Base-by-base conservation (phyloP, 352 stramenopile species). In the Globisporangium cederbergense region DNA sequence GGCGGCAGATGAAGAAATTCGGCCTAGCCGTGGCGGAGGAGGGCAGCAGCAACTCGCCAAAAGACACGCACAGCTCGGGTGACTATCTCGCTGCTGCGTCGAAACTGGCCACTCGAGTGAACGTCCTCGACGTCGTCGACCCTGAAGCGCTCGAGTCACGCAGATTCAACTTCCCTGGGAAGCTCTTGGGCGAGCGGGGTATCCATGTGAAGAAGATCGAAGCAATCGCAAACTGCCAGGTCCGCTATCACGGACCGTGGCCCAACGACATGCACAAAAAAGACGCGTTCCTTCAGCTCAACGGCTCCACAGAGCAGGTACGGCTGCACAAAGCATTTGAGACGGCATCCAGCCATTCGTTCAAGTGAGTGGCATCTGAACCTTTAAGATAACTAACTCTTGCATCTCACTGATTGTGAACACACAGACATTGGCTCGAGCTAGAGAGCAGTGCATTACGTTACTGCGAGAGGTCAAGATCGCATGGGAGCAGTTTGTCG, bases 151-250 rank as follows among this genome's bases (percentile, higher is more conserved):
- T 92, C 18, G 25, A 72, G 36, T 84, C 76, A n/a, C 72, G 74
- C 2, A 78, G 67, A 64, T 93, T 93, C 38, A 82, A 86, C 58
- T 90, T 92, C 34, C 64, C 73, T 3, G 79, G 80, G 0, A 83
- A 82, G 55, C 62, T 92, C 20, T 32, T 92, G 7, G 83, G 83
- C 8, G 77, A 90, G 62, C 72, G 81, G 11, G 83, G 76, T 1
- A 75, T 92, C 16, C 65, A 89, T 60, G 62, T 91, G 32, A 92
- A 92, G 70, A 78, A 68, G 16, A 80, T 83, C 10, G 75, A 83
- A 62, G 75, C 75, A 8, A 78, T 83, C 20, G 66, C 75, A 16
- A 65, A 65, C 43, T 64, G 57, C 57, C 64, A 72, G 11, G 62
- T 72, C n/a, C 61, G 62, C n/a, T 72, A 72, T 25, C 32, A 62